Evolutionary conservation across 306 rosid genomes (phyloP).

Genomic region (Cicer arietinum): DNA sequence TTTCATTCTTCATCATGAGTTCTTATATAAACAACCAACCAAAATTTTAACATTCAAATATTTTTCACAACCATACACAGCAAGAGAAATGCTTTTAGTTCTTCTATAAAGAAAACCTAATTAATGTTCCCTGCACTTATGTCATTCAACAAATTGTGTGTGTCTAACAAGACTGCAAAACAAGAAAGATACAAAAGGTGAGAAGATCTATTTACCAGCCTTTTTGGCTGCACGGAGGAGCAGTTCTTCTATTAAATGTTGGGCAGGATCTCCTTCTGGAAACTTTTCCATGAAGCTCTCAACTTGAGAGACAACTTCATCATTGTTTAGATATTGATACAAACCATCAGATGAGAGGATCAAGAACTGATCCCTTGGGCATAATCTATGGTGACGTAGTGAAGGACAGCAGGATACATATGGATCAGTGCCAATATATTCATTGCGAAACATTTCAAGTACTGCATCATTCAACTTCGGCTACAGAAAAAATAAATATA

Average conservation of each 20-base stretch:
- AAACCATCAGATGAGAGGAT: slow-evolving; percentile 97
- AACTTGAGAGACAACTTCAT: slow-evolving; percentile 94
- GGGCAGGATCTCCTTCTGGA: slow-evolving; percentile 99
- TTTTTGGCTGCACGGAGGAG: slow-evolving; percentile 97
- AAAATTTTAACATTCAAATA: slow-evolving; percentile 14
- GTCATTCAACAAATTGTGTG: slow-evolving; percentile 30
- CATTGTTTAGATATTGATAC: slow-evolving; percentile 91
- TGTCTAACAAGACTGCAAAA: slow-evolving; percentile 30
- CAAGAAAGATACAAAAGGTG: slow-evolving; percentile 28
- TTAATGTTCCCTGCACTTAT: slow-evolving; percentile 15
- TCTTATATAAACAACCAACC: slow-evolving; percentile 24
- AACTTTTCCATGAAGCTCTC: slow-evolving; percentile 96
- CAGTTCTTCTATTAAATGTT: slow-evolving; percentile 98
- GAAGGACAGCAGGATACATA: slow-evolving; percentile 95
- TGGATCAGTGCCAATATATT: slow-evolving; percentile 91
- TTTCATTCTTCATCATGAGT: slow-evolving; percentile 3
- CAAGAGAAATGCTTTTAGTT: slow-evolving; percentile 20
- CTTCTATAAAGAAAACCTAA: slow-evolving; percentile 14
- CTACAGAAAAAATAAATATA: slow-evolving; percentile 59
- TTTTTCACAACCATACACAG: slow-evolving; percentile 23
- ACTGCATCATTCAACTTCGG: slow-evolving; percentile 91
- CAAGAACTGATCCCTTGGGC: slow-evolving; percentile 88
- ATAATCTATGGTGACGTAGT: slow-evolving; percentile 82
- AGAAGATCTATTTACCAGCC: slow-evolving; percentile 69
- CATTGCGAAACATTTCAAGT: slow-evolving; percentile 94